These are phyloP conservation scores for Telfairia occidentalis DNA, from an alignment of 331 rosid genomes.

Conservation along the genomic window DNA sequence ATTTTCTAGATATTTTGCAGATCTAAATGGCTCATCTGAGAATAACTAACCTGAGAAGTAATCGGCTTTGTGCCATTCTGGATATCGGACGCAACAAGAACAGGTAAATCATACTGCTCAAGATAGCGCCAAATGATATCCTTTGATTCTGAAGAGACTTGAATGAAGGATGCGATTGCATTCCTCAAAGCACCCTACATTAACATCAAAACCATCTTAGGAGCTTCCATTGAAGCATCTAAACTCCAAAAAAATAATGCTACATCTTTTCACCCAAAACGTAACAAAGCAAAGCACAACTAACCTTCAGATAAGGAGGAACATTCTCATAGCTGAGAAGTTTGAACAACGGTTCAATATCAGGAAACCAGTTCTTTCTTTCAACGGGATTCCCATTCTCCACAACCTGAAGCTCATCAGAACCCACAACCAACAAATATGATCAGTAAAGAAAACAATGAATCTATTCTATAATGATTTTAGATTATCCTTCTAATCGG, in stretches of 20 bases:
- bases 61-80: conserved; percentile 50
- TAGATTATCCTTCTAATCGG: neutral
- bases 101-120: conserved; percentile 95
- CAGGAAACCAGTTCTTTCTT: conserved; percentile 91
- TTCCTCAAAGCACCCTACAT: conserved; percentile 83
- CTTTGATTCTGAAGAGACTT: conserved; percentile 57
- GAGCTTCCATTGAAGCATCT: conserved; percentile 15
- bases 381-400: conserved; percentile 79
- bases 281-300: conserved; percentile 16
- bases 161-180: conserved; percentile 67
- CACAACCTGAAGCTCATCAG: conserved; percentile 48
- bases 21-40: neutral
- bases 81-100: conserved; percentile 66
- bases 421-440: conserved; percentile 14
- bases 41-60: conserved; percentile 51
- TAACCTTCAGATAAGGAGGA: conserved; percentile 93
- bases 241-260: conserved; percentile 15
- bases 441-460: neutral
- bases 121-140: conserved; percentile 87
- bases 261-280: conserved; percentile 2
- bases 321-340: conserved; percentile 95
- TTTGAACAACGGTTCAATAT: conserved; percentile 90
- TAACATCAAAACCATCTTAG: conserved; percentile 5
- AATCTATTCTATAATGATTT: neutral
- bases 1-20: neutral